Evolutionary conservation across 208 protist genomes (phyloP).

Genomic region (Kentomonas sorsogonicus): DNA sequence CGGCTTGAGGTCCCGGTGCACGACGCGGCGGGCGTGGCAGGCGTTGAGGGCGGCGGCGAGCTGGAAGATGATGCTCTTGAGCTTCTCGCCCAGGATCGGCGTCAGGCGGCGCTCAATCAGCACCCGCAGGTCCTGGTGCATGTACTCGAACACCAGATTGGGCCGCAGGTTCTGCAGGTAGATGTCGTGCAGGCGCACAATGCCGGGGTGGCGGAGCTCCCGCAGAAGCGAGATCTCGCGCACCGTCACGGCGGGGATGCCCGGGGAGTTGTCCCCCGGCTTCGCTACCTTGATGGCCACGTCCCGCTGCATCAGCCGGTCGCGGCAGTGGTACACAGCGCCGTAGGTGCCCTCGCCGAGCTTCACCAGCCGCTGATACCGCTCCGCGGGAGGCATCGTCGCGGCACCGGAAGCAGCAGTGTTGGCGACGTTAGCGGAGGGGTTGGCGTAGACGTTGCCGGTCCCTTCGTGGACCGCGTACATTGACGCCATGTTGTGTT

Average conservation of each 20-base stretch:
- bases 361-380: conserved; percentile 90
- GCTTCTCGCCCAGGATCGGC: conserved; percentile 44
- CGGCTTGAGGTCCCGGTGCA: conserved; percentile 91
- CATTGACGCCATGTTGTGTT: background rate
- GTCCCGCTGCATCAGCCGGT: conserved; percentile 49
- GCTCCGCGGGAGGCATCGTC: conserved; percentile 13
- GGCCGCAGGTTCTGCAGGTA: conserved; percentile 91
- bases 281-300: conserved; percentile 85
- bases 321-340: conserved; percentile 94
- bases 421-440: background rate
- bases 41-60: conserved; percentile 72
- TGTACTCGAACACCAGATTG: conserved; percentile 96
- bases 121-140: conserved; percentile 95
- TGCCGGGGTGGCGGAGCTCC: conserved; percentile 87
- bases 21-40: conserved; percentile 81
- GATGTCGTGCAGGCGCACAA: conserved; percentile 93
- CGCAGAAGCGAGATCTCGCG: conserved; percentile 91
- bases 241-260: conserved; percentile 88
- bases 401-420: background rate
- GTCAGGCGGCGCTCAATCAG: conserved; percentile 80
- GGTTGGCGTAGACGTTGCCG: background rate
- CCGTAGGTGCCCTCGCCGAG: conserved; percentile 97
- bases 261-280: conserved; percentile 74
- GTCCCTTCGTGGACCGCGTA: background rate
- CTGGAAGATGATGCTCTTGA: conserved; percentile 77